Evolutionary conservation across 2,329 filamentous ascomycete species (phyloP).

Genomic region (Rachicladosporium sp.): DNA sequence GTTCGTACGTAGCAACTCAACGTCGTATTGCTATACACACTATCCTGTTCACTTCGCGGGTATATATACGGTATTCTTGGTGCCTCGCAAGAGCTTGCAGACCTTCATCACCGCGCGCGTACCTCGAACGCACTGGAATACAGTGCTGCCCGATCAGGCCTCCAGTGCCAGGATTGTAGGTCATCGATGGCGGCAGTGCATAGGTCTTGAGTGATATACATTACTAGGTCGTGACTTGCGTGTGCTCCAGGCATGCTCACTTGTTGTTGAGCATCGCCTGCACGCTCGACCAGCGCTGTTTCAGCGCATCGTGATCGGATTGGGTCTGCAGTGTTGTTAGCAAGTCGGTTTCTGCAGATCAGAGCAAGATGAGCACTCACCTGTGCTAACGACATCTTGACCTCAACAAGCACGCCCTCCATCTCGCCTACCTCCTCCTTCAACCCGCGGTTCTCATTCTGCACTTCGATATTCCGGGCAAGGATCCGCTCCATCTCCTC

Average conservation of each 20-base stretch:
- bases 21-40: too few relatives aligned
- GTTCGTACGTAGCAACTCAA: too few relatives aligned
- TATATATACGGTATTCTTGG: too few relatives aligned
- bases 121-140: too few relatives aligned
- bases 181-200: too few relatives aligned
- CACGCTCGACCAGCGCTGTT: conserved; percentile 37
- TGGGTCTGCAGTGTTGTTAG: conserved; percentile 26
- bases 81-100: too few relatives aligned
- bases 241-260: neutral
- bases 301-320: conserved; percentile 35
- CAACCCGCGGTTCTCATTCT: conserved; percentile 78
- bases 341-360: conserved; percentile 12
- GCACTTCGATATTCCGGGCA: conserved; percentile 82
- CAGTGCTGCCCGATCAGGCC: too few relatives aligned
- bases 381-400: conserved; percentile 92
- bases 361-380: conserved; percentile 41
- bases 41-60: too few relatives aligned
- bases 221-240: too few relatives aligned
- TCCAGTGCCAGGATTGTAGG: too few relatives aligned
- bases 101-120: too few relatives aligned
- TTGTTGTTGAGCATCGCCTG: conserved; percentile 29
- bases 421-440: conserved; percentile 86
- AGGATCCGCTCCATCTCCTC: conserved; percentile 84
- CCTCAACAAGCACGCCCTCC: conserved; percentile 81
- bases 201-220: too few relatives aligned